Evolutionary conservation across 306 rosid genomes (phyloP), one percentile per base, ranked within the genome.

Genomic region (Fagus crenata): DNA sequence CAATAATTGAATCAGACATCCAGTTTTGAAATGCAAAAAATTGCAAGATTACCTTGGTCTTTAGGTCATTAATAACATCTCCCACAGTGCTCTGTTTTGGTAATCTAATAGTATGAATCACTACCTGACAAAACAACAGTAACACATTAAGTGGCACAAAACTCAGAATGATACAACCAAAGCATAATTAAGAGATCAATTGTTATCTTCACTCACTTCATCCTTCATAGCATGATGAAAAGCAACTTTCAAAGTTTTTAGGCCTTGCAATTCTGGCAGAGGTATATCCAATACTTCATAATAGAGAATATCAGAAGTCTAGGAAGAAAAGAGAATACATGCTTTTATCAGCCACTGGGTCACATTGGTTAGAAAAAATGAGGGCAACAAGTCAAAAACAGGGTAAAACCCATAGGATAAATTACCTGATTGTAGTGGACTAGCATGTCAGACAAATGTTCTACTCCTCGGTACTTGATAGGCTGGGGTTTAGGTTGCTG

Each of bases 41-140:
- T 15, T 2, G 15, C 69, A 64, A 68, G 53, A 9, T 53, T 75
- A 93, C 98, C 95, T 93, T 93, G 36, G 87, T 84, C 87, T 89
- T 93, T 69, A 93, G 93, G 81, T 89, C 93, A 77, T 80, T 84
- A 73, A 93, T 90, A 49, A 93, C 97, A 76, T 93, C 98, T 60
- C 95, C 97, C 40, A 93, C 95, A 3, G 97, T 88, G 81, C 97
- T 91, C 87, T 88, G 95, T 74, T 93, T 93, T 43, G 98, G 98
- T 77, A 93, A 85, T 78, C 98, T 88, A 80, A 91, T 91, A 39
- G 90, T 89, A 67, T 93, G 98, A 78, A 88, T 88, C 81, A 89
- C 90, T 72, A 88, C 98, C 98, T 93, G 87, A 73, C 80, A 51
- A 74, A 73, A 83, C 49, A 54, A 39, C 71, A 65, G 43, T 15